Percentiles rank a stretch among this genome's conserved stretches.
These are phyloP conservation scores for Fraxinus americana DNA, from an alignment of 257 asterid species.

Conservation along the genomic window DNA sequence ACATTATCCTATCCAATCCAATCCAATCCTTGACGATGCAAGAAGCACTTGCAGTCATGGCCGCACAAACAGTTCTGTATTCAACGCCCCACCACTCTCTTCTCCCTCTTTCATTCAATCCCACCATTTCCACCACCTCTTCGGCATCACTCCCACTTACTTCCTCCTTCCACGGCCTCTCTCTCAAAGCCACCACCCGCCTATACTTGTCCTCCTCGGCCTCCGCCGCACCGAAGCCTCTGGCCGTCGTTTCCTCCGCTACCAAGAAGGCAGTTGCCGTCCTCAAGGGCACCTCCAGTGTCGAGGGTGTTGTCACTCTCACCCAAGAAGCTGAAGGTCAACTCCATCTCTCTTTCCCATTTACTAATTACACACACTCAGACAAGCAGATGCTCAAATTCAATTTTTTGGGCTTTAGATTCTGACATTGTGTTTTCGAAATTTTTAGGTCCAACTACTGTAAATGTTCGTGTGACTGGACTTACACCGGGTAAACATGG, in stretches of 20 bases:
- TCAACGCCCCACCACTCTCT: slow-evolving; percentile 35
- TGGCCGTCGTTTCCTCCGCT: slow-evolving; percentile 59
- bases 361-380: background rate
- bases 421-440: slow-evolving; percentile 26
- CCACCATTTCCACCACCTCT: slow-evolving; percentile 41
- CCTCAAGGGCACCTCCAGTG: slow-evolving; percentile 74
- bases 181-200: slow-evolving; percentile 61
- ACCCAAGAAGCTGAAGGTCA: slow-evolving; percentile 75
- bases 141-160: slow-evolving; percentile 36
- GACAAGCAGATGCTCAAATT: background rate
- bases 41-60: slow-evolving; percentile 73
- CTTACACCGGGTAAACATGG: slow-evolving; percentile 95
- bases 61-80: slow-evolving; percentile 58
- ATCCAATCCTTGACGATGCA: slow-evolving; percentile 23
- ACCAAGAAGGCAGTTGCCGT: slow-evolving; percentile 87
- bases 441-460: slow-evolving; percentile 78
- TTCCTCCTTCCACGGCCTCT: slow-evolving; percentile 63
- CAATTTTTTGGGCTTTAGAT: slow-evolving; percentile 7
- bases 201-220: slow-evolving; percentile 48
- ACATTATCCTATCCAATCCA: background rate
- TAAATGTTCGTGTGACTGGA: slow-evolving; percentile 77
- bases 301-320: slow-evolving; percentile 91
- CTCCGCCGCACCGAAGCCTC: slow-evolving; percentile 51
- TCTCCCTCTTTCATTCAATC: slow-evolving; percentile 35
- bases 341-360: slow-evolving; percentile 20